A percentile compares a stretch with the other conserved stretches of the same genome.
Conservation (phyloP, 192 early-diverging fungal genomes). For the Physocladia obscura region DNA sequence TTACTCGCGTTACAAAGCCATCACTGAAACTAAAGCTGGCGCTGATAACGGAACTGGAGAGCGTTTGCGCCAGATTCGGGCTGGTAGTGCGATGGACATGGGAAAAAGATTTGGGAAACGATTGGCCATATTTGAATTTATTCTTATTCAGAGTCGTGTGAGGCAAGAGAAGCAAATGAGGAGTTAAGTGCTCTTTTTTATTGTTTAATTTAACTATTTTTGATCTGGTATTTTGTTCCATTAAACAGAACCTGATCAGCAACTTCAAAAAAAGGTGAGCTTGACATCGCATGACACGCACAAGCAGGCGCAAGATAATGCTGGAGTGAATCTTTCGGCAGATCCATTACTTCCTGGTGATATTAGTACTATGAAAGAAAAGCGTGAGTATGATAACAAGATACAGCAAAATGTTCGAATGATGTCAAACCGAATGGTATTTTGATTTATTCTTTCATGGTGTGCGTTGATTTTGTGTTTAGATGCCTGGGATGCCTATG, state of each 20-base stretch:
- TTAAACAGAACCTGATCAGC: neutral
- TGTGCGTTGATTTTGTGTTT: neutral
- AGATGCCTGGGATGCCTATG: too few relatives aligned
- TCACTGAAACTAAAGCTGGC: slow-evolving; percentile 33
- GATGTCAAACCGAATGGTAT: slow-evolving; percentile 19
- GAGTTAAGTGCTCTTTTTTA: too few relatives aligned
- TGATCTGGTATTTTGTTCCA: neutral
- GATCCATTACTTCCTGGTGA: slow-evolving; percentile 31
- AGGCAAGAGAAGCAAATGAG: slow-evolving; percentile 12
- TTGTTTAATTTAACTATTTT: neutral
- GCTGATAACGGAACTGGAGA: neutral
- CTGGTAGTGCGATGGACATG: neutral
- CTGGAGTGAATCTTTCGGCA: slow-evolving; percentile 33
- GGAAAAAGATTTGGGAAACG: slow-evolving; percentile 15
- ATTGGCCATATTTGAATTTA: slow-evolving; percentile 29
- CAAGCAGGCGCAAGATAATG: slow-evolving; percentile 37
- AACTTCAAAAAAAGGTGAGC: slow-evolving; percentile 23
- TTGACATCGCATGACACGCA: slow-evolving; percentile 40
- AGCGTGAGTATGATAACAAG: slow-evolving; percentile 23
- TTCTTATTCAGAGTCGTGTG: slow-evolving; percentile 13
- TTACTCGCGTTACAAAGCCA: slow-evolving; percentile 46
- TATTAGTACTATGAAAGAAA: slow-evolving; percentile 32
- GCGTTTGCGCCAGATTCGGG: neutral
- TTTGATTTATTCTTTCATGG: neutral
- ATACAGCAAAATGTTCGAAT: slow-evolving; percentile 24